Conservation (phyloP, 2,329 filamentous ascomycete genomes). For the Sclerotinia borealis region DNA sequence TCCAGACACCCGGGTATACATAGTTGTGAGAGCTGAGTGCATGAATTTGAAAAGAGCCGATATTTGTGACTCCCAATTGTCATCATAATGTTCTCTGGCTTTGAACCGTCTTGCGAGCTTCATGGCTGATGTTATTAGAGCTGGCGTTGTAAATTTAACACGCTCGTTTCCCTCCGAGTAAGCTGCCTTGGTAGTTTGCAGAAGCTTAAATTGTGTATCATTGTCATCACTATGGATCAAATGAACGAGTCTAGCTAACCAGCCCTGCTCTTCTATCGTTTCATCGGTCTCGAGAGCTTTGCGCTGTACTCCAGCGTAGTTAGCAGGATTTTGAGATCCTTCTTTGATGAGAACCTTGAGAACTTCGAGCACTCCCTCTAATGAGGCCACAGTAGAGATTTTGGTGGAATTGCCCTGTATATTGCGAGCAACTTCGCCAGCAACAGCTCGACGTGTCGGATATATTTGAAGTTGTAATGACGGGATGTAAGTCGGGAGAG, state of each 20-base stretch:
- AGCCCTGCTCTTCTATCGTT: slow-evolving; percentile 96
- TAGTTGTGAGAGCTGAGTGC: slow-evolving; percentile 76
- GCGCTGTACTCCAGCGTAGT: slow-evolving; percentile 74
- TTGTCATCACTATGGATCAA: slow-evolving; percentile 78
- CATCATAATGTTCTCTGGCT: slow-evolving; percentile 77
- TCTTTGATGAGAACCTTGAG: slow-evolving; percentile 91
- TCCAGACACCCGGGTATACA: slow-evolving; percentile 79
- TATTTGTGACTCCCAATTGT: slow-evolving; percentile 66
- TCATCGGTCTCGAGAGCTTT: slow-evolving; percentile 86
- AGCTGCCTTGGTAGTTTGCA: slow-evolving; percentile 81
- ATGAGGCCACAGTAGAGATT: slow-evolving; percentile 70
- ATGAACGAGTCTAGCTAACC: slow-evolving; percentile 89
- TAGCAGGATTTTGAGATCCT: slow-evolving; percentile 74
- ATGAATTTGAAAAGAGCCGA: slow-evolving; percentile 93
- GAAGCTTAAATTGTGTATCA: slow-evolving; percentile 87
- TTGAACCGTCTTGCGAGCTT: slow-evolving; percentile 88
- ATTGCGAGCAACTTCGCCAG: slow-evolving; percentile 76
- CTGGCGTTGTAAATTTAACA: slow-evolving; percentile 91
- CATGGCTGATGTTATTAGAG: slow-evolving; percentile 81
- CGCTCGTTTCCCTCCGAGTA: slow-evolving; percentile 90
- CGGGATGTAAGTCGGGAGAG: slow-evolving; percentile 85
- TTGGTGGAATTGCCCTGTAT: slow-evolving; percentile 77
- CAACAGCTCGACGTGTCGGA: slow-evolving; percentile 82
- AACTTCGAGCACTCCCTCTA: slow-evolving; percentile 84
- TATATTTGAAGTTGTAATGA: slow-evolving; percentile 90